Base-by-base conservation (phyloP, 345 rosid genomes). In the Lepidium sativum region DNA sequence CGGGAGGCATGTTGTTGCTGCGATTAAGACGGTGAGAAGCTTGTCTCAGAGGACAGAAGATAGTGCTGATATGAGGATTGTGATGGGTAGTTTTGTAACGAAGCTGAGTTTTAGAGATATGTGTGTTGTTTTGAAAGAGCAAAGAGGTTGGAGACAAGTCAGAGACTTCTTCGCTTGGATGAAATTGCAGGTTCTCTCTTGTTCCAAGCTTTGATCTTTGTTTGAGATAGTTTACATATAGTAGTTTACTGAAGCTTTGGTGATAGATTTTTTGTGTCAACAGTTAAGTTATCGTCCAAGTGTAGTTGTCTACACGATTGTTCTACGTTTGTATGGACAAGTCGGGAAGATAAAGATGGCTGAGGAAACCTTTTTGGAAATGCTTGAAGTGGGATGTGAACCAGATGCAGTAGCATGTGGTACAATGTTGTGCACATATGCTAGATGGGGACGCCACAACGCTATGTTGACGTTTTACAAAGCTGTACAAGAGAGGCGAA, bases 381-480 rank as follows among this genome's bases (percentile, higher is more conserved):
- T 92, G 96, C 96, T 89, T 34, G 89, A 92, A 73, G 84, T 69
- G 0, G 95, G 95, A 43, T 87, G 92, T 54, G 96, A 92, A 70
- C 91, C 98, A 0, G 98, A 92, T 69, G 88, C 84, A 65, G 85
- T 92, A 62, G 98, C 96, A 71, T 92, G 92, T 55, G 98, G 98
- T 58, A 89, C 97, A 6, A 85, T 92, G 91, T 60, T 92, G 56
- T 92, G 98, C 76, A 72, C 92, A 4, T 92, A 92, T 70, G 98
- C 98, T 4, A 82, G 97, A 78, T 92, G 98, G 98, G 98, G 95
- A 18, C 81, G 79, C 29, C 96, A 87, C 60, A 82, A 76, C 56
- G 86, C 92, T 41, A 89, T 92, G 98, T 39, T 84, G 60, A 78
- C 88, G 0, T 87, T 89, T 72, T 80, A 80, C 72, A 78, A 90